Evolutionary conservation across 1,139 yeast genomes (phyloP).

Genomic region (Suhomyces bolitotheri): DNA sequence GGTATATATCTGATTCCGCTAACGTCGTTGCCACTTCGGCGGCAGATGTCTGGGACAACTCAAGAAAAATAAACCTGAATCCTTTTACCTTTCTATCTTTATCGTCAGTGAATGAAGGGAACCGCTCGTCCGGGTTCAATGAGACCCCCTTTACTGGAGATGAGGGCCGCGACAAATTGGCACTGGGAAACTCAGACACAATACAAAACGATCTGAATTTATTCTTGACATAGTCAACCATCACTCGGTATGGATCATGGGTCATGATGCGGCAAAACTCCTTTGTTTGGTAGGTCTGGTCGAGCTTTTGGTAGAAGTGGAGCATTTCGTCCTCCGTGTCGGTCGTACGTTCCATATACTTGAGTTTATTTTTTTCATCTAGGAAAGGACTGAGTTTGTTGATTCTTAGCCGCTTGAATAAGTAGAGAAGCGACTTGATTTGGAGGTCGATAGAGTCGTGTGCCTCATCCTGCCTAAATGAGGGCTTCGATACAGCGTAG

Average conservation of each 20-base stretch:
- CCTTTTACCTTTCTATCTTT: conserved; percentile 23
- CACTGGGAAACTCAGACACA: conserved; percentile 47
- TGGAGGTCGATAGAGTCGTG: conserved; percentile 63
- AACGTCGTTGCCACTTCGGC: conserved; percentile 37
- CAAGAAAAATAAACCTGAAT: conserved; percentile 48
- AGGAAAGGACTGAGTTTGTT: conserved; percentile 45
- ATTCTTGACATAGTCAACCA: conserved; percentile 65
- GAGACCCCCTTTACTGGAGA: conserved; percentile 21
- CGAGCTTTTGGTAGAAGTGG: conserved; percentile 38
- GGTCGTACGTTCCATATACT: conserved; percentile 16
- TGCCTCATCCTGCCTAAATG: conserved; percentile 44
- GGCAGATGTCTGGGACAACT: conserved; percentile 42
- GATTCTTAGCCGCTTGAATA: conserved; percentile 55
- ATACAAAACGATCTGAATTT: conserved; percentile 62
- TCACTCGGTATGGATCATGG: conserved; percentile 58
- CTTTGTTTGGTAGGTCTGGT: conserved; percentile 50
- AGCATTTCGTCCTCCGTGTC: conserved; percentile 1
- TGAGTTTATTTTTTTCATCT: conserved; percentile 21
- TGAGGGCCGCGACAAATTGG: conserved; percentile 19
- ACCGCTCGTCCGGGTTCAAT: conserved; percentile 15
- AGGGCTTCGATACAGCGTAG: conserved; percentile 36
- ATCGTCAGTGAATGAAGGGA: conserved; percentile 31
- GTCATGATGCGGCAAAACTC: conserved; percentile 44
- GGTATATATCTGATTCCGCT: conserved; percentile 43
- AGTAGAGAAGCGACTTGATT: conserved; percentile 55